Conservation (phyloP, 2,329 filamentous ascomycete species). For the Peltaster fructicola region DNA sequence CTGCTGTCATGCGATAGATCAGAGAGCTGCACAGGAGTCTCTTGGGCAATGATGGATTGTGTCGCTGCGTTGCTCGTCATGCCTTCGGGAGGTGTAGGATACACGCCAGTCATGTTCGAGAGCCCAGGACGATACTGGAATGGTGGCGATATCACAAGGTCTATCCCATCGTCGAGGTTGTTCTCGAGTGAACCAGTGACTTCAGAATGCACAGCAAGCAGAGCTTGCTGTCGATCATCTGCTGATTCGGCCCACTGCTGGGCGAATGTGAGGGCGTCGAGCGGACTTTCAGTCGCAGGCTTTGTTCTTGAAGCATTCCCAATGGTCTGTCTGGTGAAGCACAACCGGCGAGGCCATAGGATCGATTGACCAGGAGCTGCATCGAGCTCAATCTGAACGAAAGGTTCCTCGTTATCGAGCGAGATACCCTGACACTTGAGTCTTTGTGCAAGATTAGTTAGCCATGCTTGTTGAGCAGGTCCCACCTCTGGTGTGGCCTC, state of each 20-base stretch:
- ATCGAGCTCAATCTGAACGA: too few species aligned
- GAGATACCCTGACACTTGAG: too few species aligned
- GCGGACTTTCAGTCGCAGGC: too few species aligned
- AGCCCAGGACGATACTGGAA: conserved; percentile 25
- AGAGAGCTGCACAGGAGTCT: too few species aligned
- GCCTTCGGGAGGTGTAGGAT: conserved; percentile 55
- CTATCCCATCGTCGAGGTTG: conserved; percentile 2
- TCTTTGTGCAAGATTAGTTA: too few species aligned
- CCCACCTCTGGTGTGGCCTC: too few species aligned
- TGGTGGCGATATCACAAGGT: conserved; percentile 8
- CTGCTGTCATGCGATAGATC: conserved; percentile 2
- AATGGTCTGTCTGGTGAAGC: too few species aligned
- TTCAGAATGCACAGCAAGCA: conserved; percentile 1
- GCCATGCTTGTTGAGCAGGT: too few species aligned
- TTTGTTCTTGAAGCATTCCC: too few species aligned
- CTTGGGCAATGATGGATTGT: conserved; percentile 1
- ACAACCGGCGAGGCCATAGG: too few species aligned
- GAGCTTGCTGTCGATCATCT: conserved; percentile 10
- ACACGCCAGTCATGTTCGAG: conserved; percentile 36
- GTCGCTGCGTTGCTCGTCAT: conserved; percentile 9
- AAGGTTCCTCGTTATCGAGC: too few species aligned
- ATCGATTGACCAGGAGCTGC: too few species aligned
- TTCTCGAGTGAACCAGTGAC: conserved; percentile 1
- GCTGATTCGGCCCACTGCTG: conserved; percentile 13
- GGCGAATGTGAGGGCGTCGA: conserved; percentile 11